A percentile compares a stretch with the other conserved stretches of the same genome.
phyloP scores from a whole-genome alignment of 2,329 filamentous ascomycete species.

The Orbilia oligospora region DNA sequence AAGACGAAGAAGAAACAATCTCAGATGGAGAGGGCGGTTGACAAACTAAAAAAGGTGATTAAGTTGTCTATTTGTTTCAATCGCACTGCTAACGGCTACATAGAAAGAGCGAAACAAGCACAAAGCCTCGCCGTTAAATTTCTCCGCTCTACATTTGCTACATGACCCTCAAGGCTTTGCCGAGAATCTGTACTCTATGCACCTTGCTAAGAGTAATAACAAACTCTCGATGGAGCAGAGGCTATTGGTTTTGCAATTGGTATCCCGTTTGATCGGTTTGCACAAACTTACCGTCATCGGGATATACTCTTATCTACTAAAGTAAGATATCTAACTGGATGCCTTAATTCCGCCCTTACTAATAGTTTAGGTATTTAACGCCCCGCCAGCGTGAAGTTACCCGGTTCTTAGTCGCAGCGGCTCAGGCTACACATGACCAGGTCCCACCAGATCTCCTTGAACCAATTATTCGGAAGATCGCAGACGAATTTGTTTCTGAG shows the following conservation, averaged over 20 bases:
- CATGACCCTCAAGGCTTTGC: slow-evolving; percentile 96
- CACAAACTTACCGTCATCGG: slow-evolving; percentile 92
- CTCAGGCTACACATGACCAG: slow-evolving; percentile 89
- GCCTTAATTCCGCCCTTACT: background rate
- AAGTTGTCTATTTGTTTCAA: background rate
- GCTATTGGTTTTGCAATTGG: slow-evolving; percentile 88
- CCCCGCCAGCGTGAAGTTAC: slow-evolving; percentile 91
- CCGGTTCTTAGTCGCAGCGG: slow-evolving; percentile 90
- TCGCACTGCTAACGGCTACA: slow-evolving; percentile 22
- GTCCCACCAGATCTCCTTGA: slow-evolving; percentile 94
- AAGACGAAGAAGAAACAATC: slow-evolving; percentile 91
- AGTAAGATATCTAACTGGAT: slow-evolving; percentile 66
- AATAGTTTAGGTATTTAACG: slow-evolving; percentile 75
- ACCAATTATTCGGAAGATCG: slow-evolving; percentile 92
- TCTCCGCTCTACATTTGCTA: slow-evolving; percentile 92
- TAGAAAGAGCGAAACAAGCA: slow-evolving; percentile 86
- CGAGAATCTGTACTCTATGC: slow-evolving; percentile 89
- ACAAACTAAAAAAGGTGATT: slow-evolving; percentile 79
- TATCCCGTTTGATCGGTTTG: slow-evolving; percentile 89
- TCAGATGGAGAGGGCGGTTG: slow-evolving; percentile 82
- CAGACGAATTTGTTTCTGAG: slow-evolving; percentile 98
- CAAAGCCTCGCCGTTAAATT: slow-evolving; percentile 89
- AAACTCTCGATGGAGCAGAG: slow-evolving; percentile 91
- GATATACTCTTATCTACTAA: slow-evolving; percentile 96
- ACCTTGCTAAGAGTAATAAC: slow-evolving; percentile 87